A percentile compares a stretch with the other conserved stretches of the same genome.
Evolutionary conservation across 129 eudicot genomes (phyloP).

Genomic region (Chrysanthemum seticuspe): DNA sequence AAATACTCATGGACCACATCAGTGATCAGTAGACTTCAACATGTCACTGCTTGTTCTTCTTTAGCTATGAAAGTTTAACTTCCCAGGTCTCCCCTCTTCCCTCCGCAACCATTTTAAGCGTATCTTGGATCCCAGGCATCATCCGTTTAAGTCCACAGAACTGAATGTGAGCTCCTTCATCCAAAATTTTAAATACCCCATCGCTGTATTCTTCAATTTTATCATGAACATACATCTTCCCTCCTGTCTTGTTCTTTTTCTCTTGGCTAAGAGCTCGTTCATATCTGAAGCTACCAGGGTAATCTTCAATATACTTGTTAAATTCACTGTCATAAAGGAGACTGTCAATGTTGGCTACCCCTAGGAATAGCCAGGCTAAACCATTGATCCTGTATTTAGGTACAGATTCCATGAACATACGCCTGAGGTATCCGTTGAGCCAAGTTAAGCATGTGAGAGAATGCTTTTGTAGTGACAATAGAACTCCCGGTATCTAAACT

Average conservation of each 20-base stretch:
- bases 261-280: constrained; percentile 93
- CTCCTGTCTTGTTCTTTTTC: constrained; percentile 82
- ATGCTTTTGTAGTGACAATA: too few relatives aligned
- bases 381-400: constrained; percentile 73
- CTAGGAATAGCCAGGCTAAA: constrained; percentile 95
- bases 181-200: constrained; percentile 77
- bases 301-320: constrained; percentile 63
- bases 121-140: constrained; percentile 99
- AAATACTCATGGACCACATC: background rate
- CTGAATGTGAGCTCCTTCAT: constrained; percentile 88
- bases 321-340: constrained; percentile 87
- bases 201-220: constrained; percentile 96
- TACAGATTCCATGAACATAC: constrained; percentile 95
- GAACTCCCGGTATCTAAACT: too few relatives aligned
- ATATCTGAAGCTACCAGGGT: constrained; percentile 81
- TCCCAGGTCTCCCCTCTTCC: constrained; percentile 97
- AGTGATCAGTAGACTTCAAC: constrained; percentile 82
- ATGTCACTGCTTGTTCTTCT: constrained; percentile 98
- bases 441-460: too few relatives aligned
- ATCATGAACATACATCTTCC: constrained; percentile 98
- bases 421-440: constrained; percentile 92
- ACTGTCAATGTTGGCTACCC: constrained; percentile 93
- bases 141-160: constrained; percentile 98
- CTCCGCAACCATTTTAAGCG: constrained; percentile 84
- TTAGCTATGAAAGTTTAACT: constrained; percentile 67